Base-by-base conservation (phyloP, 305 asterid genomes). In the Rubia tinctorum region DNA sequence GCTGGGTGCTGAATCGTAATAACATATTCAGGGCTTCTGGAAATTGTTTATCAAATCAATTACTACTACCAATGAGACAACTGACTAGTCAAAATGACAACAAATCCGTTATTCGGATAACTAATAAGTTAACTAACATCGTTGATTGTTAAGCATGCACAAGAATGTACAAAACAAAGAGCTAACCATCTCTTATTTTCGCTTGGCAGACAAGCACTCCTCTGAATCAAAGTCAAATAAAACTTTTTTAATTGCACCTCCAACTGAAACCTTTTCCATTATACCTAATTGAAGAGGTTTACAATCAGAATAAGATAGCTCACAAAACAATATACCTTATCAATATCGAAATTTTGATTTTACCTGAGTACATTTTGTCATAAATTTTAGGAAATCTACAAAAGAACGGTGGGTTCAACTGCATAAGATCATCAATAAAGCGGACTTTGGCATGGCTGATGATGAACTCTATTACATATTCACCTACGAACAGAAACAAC, bases 301-400 rank as follows among this genome's bases (percentile, higher is more conserved):
- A 72, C 62, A 45, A 69, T 5, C 23, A 72, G 11, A 64, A 47
- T 66, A 8, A 53, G 34, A 71, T n/a, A 4, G 27, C 30, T 68
- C 67, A 40, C 63, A 65, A 56, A 11, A 5, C 39, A 60, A 20
- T 11, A 27, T 27, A 62, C 45, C 53, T 37, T 51, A 10, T 8
- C 17, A 10, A 14, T 8, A 62, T 14, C 58, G 6, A 23, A 75
- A 66, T 27, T 27, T 27, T 2, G 2, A 27, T 27, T 27, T 20
- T 80, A 93, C 98, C 96, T 61, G 97, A 76, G 82, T 86, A 89
- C 79, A 91, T 88, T 42, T 94, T 81, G 70, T 94, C 97, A 79
- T 76, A 94, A 73, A 94, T 94, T 87, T 97, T 78, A 39, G 98
- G 97, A 75, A 94, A 97, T 72, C 97, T 97, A 78, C 92, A 91